phyloP scores from a whole-genome alignment of 2,329 filamentous ascomycete species.

The Penicillium sp. region DNA sequence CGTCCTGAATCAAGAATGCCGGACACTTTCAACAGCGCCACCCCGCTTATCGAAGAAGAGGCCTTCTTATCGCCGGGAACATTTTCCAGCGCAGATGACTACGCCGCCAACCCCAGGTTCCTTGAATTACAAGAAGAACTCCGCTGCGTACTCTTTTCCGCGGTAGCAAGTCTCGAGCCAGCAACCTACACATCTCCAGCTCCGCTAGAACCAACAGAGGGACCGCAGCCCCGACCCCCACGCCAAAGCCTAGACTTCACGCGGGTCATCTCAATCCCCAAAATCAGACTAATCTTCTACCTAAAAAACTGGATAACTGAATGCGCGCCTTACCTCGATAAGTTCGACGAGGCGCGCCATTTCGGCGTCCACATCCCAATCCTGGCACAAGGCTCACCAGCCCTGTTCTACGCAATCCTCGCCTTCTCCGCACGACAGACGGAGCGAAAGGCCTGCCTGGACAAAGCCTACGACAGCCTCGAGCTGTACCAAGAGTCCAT shows the following conservation, averaged over 20 bases:
- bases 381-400: constrained; percentile 38
- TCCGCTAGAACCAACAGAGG: constrained; percentile 16
- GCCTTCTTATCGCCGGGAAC: constrained; percentile 21
- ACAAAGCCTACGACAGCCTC: constrained; percentile 42
- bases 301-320: constrained; percentile 35
- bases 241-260: constrained; percentile 18
- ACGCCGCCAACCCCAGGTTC: constrained; percentile 33
- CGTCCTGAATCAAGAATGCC: constrained; percentile 5
- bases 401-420: constrained; percentile 44
- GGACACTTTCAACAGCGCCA: constrained; percentile 8
- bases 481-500: constrained; percentile 47
- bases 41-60: constrained; percentile 18
- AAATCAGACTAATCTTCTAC: constrained; percentile 31
- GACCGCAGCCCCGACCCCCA: constrained; percentile 1
- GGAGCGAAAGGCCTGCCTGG: constrained; percentile 40
- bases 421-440: constrained; percentile 47
- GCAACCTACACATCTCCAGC: constrained; percentile 29
- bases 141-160: constrained; percentile 35
- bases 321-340: constrained; percentile 41
- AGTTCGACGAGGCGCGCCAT: constrained; percentile 45
- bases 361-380: constrained; percentile 46
- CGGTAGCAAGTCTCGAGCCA: constrained; percentile 35
- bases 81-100: constrained; percentile 21
- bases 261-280: constrained; percentile 24
- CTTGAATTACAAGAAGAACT: constrained; percentile 39